Percentiles rank a stretch among this genome's conserved stretches.
Evolutionary conservation across 306 rosid species (phyloP).

Genomic region (Corylus avellana): DNA sequence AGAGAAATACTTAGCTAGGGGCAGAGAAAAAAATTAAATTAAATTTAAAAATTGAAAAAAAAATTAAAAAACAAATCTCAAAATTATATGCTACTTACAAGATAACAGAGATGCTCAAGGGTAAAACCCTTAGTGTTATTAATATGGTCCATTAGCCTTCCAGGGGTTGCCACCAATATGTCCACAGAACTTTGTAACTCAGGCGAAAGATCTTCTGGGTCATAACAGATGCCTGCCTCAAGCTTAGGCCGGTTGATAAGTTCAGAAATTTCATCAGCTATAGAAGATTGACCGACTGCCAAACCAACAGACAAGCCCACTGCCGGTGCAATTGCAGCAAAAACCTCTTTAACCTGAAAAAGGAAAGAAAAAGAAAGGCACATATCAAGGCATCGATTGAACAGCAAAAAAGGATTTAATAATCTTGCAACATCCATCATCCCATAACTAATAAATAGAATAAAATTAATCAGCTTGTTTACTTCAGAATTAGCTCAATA

Average conservation of each 20-base stretch:
- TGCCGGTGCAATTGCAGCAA: conserved; percentile 67
- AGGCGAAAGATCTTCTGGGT: conserved; percentile 42
- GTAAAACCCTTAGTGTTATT: conserved; percentile 80
- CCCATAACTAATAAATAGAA: background rate
- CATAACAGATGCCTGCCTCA: conserved; percentile 58
- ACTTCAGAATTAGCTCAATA: background rate
- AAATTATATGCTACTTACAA: conserved; percentile 51
- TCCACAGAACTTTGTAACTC: conserved; percentile 66
- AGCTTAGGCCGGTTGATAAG: conserved; percentile 58
- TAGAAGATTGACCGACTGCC: conserved; percentile 84
- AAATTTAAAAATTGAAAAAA: no score
- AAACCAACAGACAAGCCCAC: conserved; percentile 81
- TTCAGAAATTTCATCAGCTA: conserved; percentile 67
- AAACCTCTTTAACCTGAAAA: conserved; percentile 64
- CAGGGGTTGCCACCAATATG: conserved; percentile 91
- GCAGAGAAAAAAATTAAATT: no score
- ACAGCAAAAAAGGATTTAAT: background rate
- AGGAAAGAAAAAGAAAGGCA: background rate
- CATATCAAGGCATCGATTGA: background rate
- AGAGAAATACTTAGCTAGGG: no score
- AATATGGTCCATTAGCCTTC: conserved; percentile 87
- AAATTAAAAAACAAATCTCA: no score
- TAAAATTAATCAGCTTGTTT: background rate
- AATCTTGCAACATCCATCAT: background rate
- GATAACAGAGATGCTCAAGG: conserved; percentile 87